These are phyloP conservation scores for Gautieria morchelliformis DNA, from an alignment of 768 basidiomycete species.

Conservation along the genomic window DNA sequence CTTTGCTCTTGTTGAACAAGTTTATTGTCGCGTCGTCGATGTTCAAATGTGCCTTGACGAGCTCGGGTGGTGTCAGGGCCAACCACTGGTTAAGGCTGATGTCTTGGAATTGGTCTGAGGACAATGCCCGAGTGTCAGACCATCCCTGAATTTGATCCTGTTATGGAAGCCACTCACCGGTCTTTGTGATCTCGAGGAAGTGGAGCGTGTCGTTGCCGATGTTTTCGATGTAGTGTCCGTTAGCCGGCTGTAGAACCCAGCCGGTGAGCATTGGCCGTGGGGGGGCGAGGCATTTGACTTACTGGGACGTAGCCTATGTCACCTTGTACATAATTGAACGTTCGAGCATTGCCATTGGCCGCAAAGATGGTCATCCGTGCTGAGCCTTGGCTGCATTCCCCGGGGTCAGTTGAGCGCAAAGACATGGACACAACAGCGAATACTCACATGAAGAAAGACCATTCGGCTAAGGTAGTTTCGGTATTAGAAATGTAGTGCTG, in stretches of 20 bases:
- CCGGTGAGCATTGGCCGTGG: background rate
- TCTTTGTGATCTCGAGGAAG: constrained; percentile 55
- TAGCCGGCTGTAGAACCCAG: background rate
- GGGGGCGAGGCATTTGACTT: background rate
- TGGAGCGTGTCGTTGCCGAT: constrained; percentile 47
- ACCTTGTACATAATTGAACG: constrained; percentile 53
- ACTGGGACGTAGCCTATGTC: constrained; percentile 37
- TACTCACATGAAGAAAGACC: constrained; percentile 48
- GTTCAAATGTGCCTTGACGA: constrained; percentile 54
- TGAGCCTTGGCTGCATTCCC: constrained; percentile 35
- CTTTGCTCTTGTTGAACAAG: constrained; percentile 42
- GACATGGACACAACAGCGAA: background rate
- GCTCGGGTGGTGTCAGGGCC: constrained; percentile 45
- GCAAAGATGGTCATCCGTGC: constrained; percentile 51
- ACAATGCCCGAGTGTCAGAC: background rate
- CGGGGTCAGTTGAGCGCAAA: background rate
- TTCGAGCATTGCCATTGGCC: constrained; percentile 39
- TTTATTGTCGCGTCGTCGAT: constrained; percentile 42
- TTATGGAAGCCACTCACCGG: constrained; percentile 24
- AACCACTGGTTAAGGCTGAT: constrained; percentile 51
- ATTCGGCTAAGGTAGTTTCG: constrained; percentile 33
- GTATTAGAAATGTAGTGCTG: background rate
- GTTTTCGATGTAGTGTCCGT: constrained; percentile 60
- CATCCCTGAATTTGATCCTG: background rate
- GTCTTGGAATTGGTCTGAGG: constrained; percentile 38